These are phyloP conservation scores for Haplographium delicatum DNA, from an alignment of 495 filamentous ascomycete species.

Conservation along the genomic window DNA sequence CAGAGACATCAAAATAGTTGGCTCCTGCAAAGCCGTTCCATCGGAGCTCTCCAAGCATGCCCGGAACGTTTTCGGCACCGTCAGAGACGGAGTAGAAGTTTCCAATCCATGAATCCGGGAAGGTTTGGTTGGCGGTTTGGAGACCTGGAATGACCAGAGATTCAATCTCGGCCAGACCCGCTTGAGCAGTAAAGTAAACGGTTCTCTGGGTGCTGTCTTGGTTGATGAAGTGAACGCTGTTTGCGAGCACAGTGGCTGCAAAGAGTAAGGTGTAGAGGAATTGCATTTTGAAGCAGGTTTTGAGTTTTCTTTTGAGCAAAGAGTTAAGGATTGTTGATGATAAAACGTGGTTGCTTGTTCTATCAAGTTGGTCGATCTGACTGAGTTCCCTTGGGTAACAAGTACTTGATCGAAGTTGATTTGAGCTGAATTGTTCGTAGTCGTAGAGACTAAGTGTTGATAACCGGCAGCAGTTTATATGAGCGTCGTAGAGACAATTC, in stretches of 20 bases:
- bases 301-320: constrained; percentile 4
- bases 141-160: constrained; percentile 29
- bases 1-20: constrained; percentile 49
- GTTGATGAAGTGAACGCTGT: constrained; percentile 42
- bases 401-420: constrained; percentile 2
- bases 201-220: constrained; percentile 41
- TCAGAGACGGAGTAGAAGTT: constrained; percentile 41
- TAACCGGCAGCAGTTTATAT: neutral
- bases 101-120: constrained; percentile 41
- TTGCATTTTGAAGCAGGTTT: constrained; percentile 15
- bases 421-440: constrained; percentile 4
- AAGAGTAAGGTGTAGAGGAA: constrained; percentile 18
- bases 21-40: constrained; percentile 38
- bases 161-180: constrained; percentile 19
- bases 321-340: constrained; percentile 10
- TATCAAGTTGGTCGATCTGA: constrained; percentile 20
- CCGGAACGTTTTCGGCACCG: constrained; percentile 31
- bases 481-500: constrained; percentile 15
- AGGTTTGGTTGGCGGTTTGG: constrained; percentile 24
- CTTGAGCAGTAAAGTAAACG: constrained; percentile 37
- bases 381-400: neutral
- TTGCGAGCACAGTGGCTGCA: constrained; percentile 30
- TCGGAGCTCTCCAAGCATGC: constrained; percentile 49
- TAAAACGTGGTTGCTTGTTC: constrained; percentile 13
- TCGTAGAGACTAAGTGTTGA: constrained; percentile 9